Evolutionary conservation across 371 early-diverging fungal genomes (phyloP).

Genomic region (Batkoa obscura): DNA sequence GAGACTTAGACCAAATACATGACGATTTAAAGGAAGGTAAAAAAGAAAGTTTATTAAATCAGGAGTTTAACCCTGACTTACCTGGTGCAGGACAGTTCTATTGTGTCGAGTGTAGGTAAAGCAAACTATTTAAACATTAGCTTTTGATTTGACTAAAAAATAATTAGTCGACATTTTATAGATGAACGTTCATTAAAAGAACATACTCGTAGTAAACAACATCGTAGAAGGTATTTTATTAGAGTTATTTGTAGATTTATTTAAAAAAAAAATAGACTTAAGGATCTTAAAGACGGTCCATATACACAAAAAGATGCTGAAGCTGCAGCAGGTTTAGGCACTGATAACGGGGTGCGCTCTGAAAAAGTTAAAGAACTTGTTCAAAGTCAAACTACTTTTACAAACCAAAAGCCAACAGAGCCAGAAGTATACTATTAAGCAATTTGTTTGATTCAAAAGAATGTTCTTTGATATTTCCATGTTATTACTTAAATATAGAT

Average conservation of each 20-base stretch:
- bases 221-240: constrained; percentile 1
- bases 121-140: not conserved
- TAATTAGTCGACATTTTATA: constrained; percentile 3
- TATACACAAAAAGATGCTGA: constrained; percentile 85
- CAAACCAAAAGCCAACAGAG: too few relatives aligned
- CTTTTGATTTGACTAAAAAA: not conserved
- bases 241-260: not conserved
- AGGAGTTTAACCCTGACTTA: constrained; percentile 2
- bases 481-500: too few relatives aligned
- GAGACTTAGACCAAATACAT: constrained; percentile 71
- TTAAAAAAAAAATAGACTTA: constrained; percentile 29
- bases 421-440: too few relatives aligned
- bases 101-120: constrained; percentile 6
- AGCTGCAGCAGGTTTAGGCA: constrained; percentile 38
- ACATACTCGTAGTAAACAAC: constrained; percentile 5
- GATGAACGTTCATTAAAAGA: not conserved
- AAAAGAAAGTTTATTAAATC: not conserved
- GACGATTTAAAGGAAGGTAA: constrained; percentile 32
- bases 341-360: constrained; percentile 7
- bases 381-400: too few relatives aligned
- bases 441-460: too few relatives aligned
- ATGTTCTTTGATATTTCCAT: too few relatives aligned
- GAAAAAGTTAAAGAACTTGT: too few relatives aligned
- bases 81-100: constrained; percentile 4
- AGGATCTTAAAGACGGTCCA: constrained; percentile 52